Conservation (phyloP, 108 stramenopile genomes). For the Thalassiosira profunda region DNA sequence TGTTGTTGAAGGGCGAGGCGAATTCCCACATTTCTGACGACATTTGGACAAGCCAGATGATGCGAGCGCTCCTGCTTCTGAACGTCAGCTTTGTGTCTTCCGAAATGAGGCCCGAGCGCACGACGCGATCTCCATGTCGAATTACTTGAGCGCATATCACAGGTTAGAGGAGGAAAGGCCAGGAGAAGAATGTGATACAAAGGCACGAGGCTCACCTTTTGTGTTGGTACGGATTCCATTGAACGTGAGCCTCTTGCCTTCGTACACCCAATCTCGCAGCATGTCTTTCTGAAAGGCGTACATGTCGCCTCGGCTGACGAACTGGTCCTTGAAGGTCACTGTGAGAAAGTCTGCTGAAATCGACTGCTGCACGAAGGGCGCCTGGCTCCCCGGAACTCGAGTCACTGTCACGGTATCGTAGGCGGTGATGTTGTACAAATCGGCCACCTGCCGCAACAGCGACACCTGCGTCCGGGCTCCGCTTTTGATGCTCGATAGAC, state of each 20-base stretch:
- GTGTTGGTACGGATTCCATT: constrained; percentile 72
- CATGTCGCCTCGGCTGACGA: constrained; percentile 87
- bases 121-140: constrained; percentile 60
- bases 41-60: constrained; percentile 98
- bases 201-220: no score
- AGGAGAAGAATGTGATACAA: no score
- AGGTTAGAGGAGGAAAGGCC: no score
- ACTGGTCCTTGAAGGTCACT: constrained; percentile 92
- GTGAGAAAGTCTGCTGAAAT: constrained; percentile 89
- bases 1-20: constrained; percentile 65
- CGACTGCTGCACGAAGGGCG: constrained; percentile 54
- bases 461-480: constrained; percentile 82
- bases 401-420: constrained; percentile 89
- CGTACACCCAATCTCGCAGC: constrained; percentile 81
- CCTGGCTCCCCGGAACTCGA: constrained; percentile 59
- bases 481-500: constrained; percentile 77
- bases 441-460: constrained; percentile 78
- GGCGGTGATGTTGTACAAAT: constrained; percentile 79
- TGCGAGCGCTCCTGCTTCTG: constrained; percentile 92
- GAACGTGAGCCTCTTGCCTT: constrained; percentile 73
- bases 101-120: constrained; percentile 81
- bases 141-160: no score
- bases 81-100: constrained; percentile 92
- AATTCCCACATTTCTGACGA: constrained; percentile 98
- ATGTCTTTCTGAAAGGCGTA: constrained; percentile 75